Percentiles rank a stretch among this genome's conserved stretches.
Conservation (phyloP, 441 rosid genomes). For the Mallotus repandus region DNA sequence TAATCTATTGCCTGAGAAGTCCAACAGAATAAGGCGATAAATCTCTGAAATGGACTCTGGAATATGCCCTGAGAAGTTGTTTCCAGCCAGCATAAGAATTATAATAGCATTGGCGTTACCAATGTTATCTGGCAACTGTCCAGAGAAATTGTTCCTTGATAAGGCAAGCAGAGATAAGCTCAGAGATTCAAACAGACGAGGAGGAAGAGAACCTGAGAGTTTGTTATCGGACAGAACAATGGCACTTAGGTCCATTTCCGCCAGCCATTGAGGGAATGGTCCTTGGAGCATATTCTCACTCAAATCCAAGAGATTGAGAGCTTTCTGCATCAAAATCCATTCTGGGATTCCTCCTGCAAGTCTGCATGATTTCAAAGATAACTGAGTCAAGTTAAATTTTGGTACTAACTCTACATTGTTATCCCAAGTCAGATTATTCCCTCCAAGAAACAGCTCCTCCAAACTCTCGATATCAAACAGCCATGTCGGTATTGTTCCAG, state of each 20-base stretch:
- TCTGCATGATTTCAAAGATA: slow-evolving; percentile 33
- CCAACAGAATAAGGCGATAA: slow-evolving; percentile 31
- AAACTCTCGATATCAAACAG: slow-evolving; percentile 30
- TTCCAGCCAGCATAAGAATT: slow-evolving; percentile 27
- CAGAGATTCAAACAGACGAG: slow-evolving; percentile 21
- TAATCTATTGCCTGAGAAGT: slow-evolving; percentile 28
- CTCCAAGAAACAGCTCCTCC: slow-evolving; percentile 31
- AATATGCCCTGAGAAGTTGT: slow-evolving; percentile 35
- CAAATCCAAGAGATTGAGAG: slow-evolving; percentile 32
- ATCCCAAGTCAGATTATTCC: slow-evolving; percentile 35
- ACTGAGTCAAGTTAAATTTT: slow-evolving; percentile 22
- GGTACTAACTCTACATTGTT: slow-evolving; percentile 24
- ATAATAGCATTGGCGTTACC: slow-evolving; percentile 24
- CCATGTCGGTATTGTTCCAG: slow-evolving; percentile 34
- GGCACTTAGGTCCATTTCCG: slow-evolving; percentile 28
- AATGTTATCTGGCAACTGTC: slow-evolving; percentile 33
- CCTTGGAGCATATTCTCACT: slow-evolving; percentile 37
- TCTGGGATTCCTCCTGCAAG: slow-evolving; percentile 30
- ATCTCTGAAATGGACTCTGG: slow-evolving; percentile 30
- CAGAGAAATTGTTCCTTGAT: slow-evolving; percentile 33
- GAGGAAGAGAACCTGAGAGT: slow-evolving; percentile 34
- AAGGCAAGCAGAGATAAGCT: slow-evolving; percentile 28
- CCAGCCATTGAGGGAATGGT: slow-evolving; percentile 30
- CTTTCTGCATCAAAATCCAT: slow-evolving; percentile 32
- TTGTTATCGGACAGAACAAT: slow-evolving; percentile 31